Conservation (phyloP, 78 protist genomes). For the Dictyostelium purpureum region DNA sequence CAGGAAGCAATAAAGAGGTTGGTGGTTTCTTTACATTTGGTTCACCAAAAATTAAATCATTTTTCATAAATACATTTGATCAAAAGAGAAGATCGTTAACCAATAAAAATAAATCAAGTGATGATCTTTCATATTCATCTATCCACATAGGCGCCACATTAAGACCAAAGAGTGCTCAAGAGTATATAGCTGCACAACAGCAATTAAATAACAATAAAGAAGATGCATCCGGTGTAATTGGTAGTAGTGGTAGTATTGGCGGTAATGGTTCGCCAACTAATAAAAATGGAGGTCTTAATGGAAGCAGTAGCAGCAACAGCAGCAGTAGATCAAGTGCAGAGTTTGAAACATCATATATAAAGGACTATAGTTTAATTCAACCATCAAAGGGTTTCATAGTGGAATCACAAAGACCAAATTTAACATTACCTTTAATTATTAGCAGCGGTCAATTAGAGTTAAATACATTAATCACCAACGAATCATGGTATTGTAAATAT, state of each 20-base stretch:
- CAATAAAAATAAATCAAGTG: neutral
- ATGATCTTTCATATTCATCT: neutral
- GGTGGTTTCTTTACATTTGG: neutral
- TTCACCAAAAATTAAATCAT: constrained; percentile 33
- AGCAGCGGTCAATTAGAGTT: neutral
- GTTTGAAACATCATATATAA: neutral
- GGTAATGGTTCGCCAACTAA: no score
- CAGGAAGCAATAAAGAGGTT: neutral
- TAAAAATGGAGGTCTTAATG: neutral
- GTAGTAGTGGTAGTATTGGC: neutral
- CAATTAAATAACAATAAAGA: neutral
- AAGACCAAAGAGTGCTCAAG: constrained; percentile 2
- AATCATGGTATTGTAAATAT: constrained; percentile 68
- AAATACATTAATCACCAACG: constrained; percentile 36
- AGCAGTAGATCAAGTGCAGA: constrained; percentile 12
- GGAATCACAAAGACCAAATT: neutral
- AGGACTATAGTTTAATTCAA: constrained; percentile 44
- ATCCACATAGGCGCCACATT: neutral
- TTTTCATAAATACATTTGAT: constrained; percentile 1
- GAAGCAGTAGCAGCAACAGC: neutral
- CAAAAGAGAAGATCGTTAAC: neutral
- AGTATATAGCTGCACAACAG: neutral
- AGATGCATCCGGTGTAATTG: neutral
- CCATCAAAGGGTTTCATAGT: constrained; percentile 13
- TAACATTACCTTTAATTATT: neutral